Evolutionary conservation across 768 basidiomycete species (phyloP).

Genomic region (Holtermannia corniformis): DNA sequence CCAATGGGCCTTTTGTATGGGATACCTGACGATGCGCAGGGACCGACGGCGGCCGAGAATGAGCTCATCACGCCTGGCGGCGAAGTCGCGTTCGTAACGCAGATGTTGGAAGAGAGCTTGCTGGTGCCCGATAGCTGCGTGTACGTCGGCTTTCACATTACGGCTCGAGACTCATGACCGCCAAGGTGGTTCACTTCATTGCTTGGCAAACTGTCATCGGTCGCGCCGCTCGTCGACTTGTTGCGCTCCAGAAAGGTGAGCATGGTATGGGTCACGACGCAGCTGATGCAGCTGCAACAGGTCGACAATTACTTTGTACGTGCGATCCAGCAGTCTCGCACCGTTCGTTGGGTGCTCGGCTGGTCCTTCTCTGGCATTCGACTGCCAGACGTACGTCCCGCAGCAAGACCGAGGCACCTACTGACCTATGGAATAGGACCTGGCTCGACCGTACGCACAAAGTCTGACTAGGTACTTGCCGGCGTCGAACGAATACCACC

Average conservation of each 20-base stretch:
- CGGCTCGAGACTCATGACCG: neutral
- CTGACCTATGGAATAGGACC: neutral
- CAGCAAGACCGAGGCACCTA: neutral
- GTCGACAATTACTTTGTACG: constrained; percentile 78
- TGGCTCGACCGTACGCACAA: neutral
- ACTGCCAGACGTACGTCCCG: constrained; percentile 62
- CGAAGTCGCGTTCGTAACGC: constrained; percentile 63
- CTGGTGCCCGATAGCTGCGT: constrained; percentile 49
- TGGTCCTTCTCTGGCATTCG: constrained; percentile 65
- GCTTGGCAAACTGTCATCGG: constrained; percentile 74
- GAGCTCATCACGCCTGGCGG: constrained; percentile 90
- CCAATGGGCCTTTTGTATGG: neutral
- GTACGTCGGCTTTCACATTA: constrained; percentile 43
- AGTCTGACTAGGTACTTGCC: constrained; percentile 4
- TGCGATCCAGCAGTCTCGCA: constrained; percentile 76
- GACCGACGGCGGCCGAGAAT: constrained; percentile 72
- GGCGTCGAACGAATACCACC: constrained; percentile 13
- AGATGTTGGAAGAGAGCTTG: constrained; percentile 69
- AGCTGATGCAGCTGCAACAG: constrained; percentile 43
- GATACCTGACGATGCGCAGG: constrained; percentile 44
- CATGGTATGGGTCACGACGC: neutral
- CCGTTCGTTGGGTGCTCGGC: constrained; percentile 80
- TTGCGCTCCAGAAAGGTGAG: constrained; percentile 48
- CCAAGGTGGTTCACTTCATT: constrained; percentile 85
- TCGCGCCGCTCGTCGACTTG: constrained; percentile 52